Percentiles rank a stretch among this genome's conserved stretches.
Conservation (phyloP, 129 eudicot species). For the Glebionis coronaria region DNA sequence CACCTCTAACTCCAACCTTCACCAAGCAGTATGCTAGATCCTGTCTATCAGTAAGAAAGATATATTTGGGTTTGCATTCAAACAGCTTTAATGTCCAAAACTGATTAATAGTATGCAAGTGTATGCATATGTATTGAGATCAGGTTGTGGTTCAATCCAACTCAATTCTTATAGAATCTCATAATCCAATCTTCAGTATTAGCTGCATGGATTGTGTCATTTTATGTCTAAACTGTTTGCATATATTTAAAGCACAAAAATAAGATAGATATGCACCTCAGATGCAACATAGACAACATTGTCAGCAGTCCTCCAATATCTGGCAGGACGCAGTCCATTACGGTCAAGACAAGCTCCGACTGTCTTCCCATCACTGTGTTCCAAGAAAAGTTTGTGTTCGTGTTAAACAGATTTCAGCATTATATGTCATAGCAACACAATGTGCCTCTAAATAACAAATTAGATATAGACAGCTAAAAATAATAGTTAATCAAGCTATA, state of each 20-base stretch:
- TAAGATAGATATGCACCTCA: conserved; percentile 53
- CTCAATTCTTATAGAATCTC: not conserved
- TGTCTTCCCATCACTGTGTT: conserved; percentile 89
- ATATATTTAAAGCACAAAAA: conserved; percentile 8
- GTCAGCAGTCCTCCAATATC: conserved; percentile 97
- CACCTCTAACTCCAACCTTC: not conserved
- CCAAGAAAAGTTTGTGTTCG: conserved; percentile 13
- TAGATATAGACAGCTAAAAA: not conserved
- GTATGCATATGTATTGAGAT: not conserved
- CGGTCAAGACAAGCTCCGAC: conserved; percentile 99
- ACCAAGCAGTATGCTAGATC: not conserved
- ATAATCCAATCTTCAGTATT: not conserved
- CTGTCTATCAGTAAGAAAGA: not conserved
- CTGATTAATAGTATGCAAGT: not conserved
- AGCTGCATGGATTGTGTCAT: conserved; percentile 9
- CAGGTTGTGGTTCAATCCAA: conserved; percentile 9
- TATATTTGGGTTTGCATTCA: conserved; percentile 4
- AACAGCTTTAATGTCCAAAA: conserved; percentile 12
- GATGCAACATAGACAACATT: conserved; percentile 99
- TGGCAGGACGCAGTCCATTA: conserved; percentile 99
- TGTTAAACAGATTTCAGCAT: not conserved
- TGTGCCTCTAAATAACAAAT: not conserved
- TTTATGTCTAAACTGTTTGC: conserved; percentile 2
- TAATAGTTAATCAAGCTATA: too few species aligned
- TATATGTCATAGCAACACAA: not conserved